Percentiles rank a stretch among this genome's conserved stretches.
Conservation (phyloP, 306 rosid species). For the Sechiopsis laciniata region DNA sequence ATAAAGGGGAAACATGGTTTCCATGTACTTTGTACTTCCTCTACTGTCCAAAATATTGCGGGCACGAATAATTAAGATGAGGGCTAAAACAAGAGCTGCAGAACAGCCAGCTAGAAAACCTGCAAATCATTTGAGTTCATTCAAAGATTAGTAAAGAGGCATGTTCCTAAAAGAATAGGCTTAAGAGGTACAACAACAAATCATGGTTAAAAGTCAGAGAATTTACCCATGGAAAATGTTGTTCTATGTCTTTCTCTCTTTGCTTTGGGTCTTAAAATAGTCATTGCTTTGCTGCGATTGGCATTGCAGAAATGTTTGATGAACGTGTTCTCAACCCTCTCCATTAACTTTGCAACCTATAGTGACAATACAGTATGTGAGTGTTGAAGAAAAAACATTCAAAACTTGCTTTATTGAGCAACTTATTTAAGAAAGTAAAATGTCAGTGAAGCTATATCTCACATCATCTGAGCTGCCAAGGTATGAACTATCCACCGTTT, state of each 20-base stretch:
- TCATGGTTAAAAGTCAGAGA: neutral
- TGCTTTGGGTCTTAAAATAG: constrained; percentile 46
- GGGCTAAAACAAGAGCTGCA: constrained; percentile 45
- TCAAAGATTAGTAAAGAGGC: neutral
- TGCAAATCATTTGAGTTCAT: constrained; percentile 20
- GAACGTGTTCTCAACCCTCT: constrained; percentile 45
- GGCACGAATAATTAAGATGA: constrained; percentile 39
- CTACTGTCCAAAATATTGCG: constrained; percentile 29
- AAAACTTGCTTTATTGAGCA: neutral
- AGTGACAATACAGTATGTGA: neutral
- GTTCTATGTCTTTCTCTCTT: constrained; percentile 52
- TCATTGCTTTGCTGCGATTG: constrained; percentile 55
- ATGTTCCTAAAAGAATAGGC: neutral
- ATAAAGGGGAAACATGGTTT: constrained; percentile 63
- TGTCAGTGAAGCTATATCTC: constrained; percentile 17
- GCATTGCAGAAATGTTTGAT: constrained; percentile 61
- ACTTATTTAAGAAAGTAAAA: neutral
- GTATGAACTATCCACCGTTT: constrained; percentile 55
- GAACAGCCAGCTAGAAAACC: constrained; percentile 68
- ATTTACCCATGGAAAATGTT: constrained; percentile 54
- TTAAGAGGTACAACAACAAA: neutral
- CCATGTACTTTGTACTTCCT: constrained; percentile 46
- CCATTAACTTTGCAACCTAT: constrained; percentile 41
- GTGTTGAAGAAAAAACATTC: neutral
- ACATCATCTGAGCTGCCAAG: constrained; percentile 70